Evolutionary conservation across 2,329 filamentous ascomycete species (phyloP).

Genomic region (Colletotrichum melonis): DNA sequence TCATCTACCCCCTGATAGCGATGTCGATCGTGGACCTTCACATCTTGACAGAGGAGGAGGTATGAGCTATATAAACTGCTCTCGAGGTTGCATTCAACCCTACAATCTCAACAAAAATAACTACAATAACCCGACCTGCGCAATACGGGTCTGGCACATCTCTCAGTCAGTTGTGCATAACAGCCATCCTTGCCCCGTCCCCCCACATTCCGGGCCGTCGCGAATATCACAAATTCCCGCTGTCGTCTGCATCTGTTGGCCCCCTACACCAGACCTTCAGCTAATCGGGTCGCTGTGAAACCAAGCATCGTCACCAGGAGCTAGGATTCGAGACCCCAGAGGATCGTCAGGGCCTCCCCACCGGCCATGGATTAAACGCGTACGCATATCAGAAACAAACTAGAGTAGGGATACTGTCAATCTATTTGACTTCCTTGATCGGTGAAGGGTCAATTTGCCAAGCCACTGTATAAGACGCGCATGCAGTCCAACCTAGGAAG

Average conservation of each 20-base stretch:
- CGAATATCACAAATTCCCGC: too few relatives aligned
- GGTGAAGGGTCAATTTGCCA: too few relatives aligned
- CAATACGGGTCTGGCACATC: too few relatives aligned
- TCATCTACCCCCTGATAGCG: background rate
- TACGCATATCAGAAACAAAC: background rate
- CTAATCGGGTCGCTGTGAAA: too few relatives aligned
- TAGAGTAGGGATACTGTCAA: background rate
- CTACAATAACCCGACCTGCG: too few relatives aligned
- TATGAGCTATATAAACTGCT: background rate
- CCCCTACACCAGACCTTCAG: too few relatives aligned
- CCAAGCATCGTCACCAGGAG: background rate
- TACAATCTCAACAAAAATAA: background rate
- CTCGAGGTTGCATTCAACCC: background rate
- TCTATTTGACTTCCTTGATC: background rate
- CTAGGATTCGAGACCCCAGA: background rate
- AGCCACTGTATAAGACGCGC: too few relatives aligned
- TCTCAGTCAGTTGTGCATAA: background rate
- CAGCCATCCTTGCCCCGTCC: background rate
- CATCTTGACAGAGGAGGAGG: background rate
- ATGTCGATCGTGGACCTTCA: background rate
- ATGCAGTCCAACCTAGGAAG: too few relatives aligned
- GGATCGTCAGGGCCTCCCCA: constrained; percentile 7
- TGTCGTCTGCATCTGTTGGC: too few relatives aligned
- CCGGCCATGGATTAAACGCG: constrained; percentile 1
- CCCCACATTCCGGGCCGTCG: background rate